Evolutionary conservation across 225 moss, liverwort and hornwort genomes (phyloP), one percentile per base, ranked within the genome.

Genomic region (Bryum argenteum): DNA sequence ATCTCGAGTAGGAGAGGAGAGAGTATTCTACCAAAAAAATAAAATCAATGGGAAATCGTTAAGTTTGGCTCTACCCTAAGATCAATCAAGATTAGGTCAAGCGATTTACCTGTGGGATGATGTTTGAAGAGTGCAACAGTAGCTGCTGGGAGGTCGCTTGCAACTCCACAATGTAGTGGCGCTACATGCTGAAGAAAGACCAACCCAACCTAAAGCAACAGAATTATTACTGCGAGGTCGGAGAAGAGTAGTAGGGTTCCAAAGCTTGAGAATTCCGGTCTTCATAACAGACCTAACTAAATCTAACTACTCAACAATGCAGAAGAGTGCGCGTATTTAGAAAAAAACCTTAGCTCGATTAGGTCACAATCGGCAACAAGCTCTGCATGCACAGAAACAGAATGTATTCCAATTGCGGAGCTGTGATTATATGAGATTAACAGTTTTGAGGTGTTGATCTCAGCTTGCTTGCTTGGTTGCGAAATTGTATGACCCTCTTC

Each of bases 111-210:
- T 82, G 55, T 41, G 42, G 39, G 57, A 51, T 20, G 28, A 23
- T 17, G 39, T 37, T 22, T 65, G 16, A 45, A 24, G 28, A 20
- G 47, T 21, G 22, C 60, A 77, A 22, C 63, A 48, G 71, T 74
- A 71, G 44, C 53, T 45, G 51, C 72, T 78, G 71, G 22, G 47
- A 58, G 28, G 41, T 47, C 33, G 33, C 22, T 56, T 67, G 69
- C 61, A 66, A 55, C 39, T 65, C 69, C 70, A 45, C 58, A 48
- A 47, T 40, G 51, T 1, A 60, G 54, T 48, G 48, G 15, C 21
- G 39, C 75, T 58, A 67, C 62, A 55, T 71, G 69, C 68, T 69
- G 78, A 78, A 78, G 78, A 78, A 78, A 69, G 44, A 64, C 14
- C 77, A 70, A 71, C 11, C 38, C 33, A 67, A 54, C 79, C 64